These are phyloP conservation scores for Trapa incisa DNA, from an alignment of 345 rosid species.

Conservation along the genomic window DNA sequence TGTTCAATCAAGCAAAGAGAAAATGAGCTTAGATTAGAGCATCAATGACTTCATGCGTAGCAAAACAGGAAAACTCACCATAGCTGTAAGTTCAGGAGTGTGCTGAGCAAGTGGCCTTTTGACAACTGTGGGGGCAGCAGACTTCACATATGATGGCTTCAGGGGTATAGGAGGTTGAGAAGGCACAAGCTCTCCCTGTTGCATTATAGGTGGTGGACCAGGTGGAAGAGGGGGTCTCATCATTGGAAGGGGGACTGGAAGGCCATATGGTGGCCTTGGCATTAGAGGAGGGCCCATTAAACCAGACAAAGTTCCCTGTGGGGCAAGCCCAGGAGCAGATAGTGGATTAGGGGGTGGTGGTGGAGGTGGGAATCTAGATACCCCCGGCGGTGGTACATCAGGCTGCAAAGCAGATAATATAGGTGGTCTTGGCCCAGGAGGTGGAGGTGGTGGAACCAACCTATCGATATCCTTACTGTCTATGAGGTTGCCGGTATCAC, in stretches of 20 bases:
- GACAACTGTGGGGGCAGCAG: conserved; percentile 97
- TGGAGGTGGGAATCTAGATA: conserved; percentile 63
- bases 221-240: conserved; percentile 98
- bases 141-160: conserved; percentile 89
- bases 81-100: conserved; percentile 87
- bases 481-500: conserved; percentile 28
- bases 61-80: conserved; percentile 39
- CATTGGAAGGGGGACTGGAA: conserved; percentile 77
- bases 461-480: conserved; percentile 28
- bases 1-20: background rate
- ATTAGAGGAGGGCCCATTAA: conserved; percentile 60
- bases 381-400: conserved; percentile 61
- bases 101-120: conserved; percentile 98
- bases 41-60: background rate
- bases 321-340: conserved; percentile 35
- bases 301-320: conserved; percentile 46
- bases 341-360: conserved; percentile 64
- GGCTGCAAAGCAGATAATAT: conserved; percentile 32
- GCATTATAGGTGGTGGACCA: conserved; percentile 67
- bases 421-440: conserved; percentile 35
- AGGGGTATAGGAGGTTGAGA: conserved; percentile 44
- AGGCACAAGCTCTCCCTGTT: conserved; percentile 35
- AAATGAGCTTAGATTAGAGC: background rate
- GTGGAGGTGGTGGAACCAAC: conserved; percentile 84
- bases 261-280: conserved; percentile 82